Base-by-base conservation (phyloP, 2,329 filamentous ascomycete species). In the Penicillium sp. region DNA sequence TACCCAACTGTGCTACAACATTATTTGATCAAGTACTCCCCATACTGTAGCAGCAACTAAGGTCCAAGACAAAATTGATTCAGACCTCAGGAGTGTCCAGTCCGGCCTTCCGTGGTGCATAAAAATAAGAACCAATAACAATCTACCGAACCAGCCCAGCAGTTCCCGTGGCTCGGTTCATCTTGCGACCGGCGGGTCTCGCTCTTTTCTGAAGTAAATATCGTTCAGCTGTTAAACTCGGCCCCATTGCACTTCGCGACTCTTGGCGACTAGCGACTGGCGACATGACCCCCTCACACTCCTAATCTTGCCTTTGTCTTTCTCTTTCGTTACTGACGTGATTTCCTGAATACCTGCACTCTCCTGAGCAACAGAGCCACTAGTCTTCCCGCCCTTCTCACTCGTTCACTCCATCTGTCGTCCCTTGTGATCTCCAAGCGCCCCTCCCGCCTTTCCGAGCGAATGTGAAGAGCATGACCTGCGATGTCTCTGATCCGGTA, bases 401-500 rank as follows among this genome's bases (percentile, higher is more conserved):
- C 30, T 30, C 52, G 13, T 26, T 28, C 35, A 19, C 19, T 19
- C 10, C 22, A 35, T 2, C 40, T 14, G 10, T 14, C 40, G 38
- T 40, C 35, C 37, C 25, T 4, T 16, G 19, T 14, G 42, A 56
- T 48, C 42, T 26, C 42, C 38, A 30, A 42, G 19, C 28, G 13
- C 26, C 16, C 52, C 40, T 13, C 6, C 51, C 40, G 51, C 51
- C 51, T 53, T 28, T 22, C 35, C 51, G 33, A 48, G 42, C 42
- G 40, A 37, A 26, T 45, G 52, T 33, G 52, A 45, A 33, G n/a
- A 54, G 26, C 38, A 40, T 26, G 26, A 65, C 68, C 69, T 74
- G 75, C 74, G 66, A 79, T 79, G 77, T 74, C 71, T 73, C 68
- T 71, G 56, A 72, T 72, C 69, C 69, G 68, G 69, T 79, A 75